Evolutionary conservation across 768 basidiomycete genomes (phyloP).

Genomic region (Phaffia tasmanica): DNA sequence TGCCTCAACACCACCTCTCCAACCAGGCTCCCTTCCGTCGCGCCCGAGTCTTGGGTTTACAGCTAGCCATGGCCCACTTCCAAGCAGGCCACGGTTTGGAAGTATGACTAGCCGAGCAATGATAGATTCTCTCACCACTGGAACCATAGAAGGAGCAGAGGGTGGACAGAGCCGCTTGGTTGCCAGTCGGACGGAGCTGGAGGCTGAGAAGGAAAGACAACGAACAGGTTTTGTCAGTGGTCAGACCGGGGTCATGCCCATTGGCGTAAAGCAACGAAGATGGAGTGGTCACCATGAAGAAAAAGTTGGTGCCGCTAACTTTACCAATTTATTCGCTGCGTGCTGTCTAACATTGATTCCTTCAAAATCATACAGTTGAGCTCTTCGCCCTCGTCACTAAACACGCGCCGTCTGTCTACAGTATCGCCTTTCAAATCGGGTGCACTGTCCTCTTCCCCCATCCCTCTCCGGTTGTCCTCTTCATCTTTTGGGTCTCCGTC

Average conservation of each 20-base stretch:
- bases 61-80: background rate
- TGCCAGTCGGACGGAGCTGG: background rate
- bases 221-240: background rate
- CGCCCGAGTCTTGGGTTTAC: background rate
- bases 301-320: background rate
- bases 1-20: conserved; percentile 2
- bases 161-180: background rate
- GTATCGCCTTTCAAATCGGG: conserved; percentile 14
- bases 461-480: background rate
- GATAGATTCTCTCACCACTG: conserved; percentile 11
- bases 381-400: background rate
- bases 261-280: background rate
- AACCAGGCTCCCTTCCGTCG: conserved; percentile 1
- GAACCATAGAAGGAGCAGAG: background rate
- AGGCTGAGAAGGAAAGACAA: background rate
- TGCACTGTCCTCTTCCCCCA: conserved; percentile 14
- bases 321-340: background rate
- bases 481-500: conserved; percentile 5
- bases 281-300: conserved; percentile 14
- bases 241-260: conserved; percentile 2
- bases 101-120: conserved; percentile 16
- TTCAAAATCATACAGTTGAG: conserved; percentile 1
- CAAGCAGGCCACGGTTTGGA: conserved; percentile 14
- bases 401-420: background rate
- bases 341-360: background rate